phyloP scores from a whole-genome alignment of 495 filamentous ascomycete species.

The Tuber umbilicatum region DNA sequence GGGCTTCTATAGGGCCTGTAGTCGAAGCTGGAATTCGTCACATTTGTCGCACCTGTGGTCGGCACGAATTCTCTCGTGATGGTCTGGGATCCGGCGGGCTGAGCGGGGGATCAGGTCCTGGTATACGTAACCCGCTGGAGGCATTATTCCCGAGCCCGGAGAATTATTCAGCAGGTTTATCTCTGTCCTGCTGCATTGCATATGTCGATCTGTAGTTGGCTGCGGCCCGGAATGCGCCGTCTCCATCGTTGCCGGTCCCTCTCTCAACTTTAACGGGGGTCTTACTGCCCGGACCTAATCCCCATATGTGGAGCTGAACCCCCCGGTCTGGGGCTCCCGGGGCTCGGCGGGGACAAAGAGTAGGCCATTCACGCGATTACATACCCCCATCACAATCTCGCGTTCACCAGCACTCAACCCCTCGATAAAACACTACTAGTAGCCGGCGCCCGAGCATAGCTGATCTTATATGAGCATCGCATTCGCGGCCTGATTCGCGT shows the following conservation, averaged over 20 bases:
- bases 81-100: slow-evolving; percentile 54
- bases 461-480: slow-evolving; percentile 47
- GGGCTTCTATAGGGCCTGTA: no score
- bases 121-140: slow-evolving; percentile 51
- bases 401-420: slow-evolving; percentile 48
- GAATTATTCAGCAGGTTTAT: slow-evolving; percentile 24
- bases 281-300: slow-evolving; percentile 51
- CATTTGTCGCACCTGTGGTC: slow-evolving; percentile 44
- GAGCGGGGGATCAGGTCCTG: slow-evolving; percentile 58
- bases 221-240: slow-evolving; percentile 46
- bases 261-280: slow-evolving; percentile 49
- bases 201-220: slow-evolving; percentile 47
- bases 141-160: background rate
- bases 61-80: no score
- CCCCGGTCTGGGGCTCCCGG: slow-evolving; percentile 26
- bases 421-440: slow-evolving; percentile 50
- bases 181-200: slow-evolving; percentile 40
- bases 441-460: slow-evolving; percentile 57
- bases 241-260: slow-evolving; percentile 44
- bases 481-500: slow-evolving; percentile 48
- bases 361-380: slow-evolving; percentile 57
- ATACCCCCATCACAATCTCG: slow-evolving; percentile 50
- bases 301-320: slow-evolving; percentile 47
- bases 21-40: no score
- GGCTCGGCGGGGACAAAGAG: slow-evolving; percentile 52